Evolutionary conservation across 2,329 filamentous ascomycete genomes (phyloP), one percentile per base, ranked within the genome.

Genomic region (Alternaria tenuissima): DNA sequence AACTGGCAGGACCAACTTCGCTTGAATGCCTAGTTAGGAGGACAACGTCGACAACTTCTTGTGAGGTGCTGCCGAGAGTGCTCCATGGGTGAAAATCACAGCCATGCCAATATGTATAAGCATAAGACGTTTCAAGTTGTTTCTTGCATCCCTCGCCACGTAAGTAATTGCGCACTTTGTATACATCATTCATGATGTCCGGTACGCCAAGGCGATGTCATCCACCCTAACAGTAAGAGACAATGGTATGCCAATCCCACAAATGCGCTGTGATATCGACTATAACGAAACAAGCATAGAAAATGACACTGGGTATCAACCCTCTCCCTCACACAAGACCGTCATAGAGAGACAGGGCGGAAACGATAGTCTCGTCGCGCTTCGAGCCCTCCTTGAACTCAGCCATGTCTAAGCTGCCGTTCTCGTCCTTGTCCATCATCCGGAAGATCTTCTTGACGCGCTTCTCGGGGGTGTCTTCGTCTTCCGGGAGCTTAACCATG

Each of bases 361-460:
- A 98, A 60, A 99, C 95, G 76, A 99, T 99, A 9, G 95, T 99
- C 84, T 98, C 94, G 81, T 99, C 95, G 61, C 94, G 91, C 85
- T 98, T 97, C 84, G 93, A 97, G 70, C 95, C 95, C 82, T 99
- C 95, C 83, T 98, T 98, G 86, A 99, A 99, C 80, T 99, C 95
- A 63, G 94, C 91, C 87, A 97, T 94, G 79, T 98, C 94, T 72
- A 99, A 83, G 76, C 92, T 96, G 71, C 94, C 95, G 78, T 98
- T 98, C 83, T 98, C 94, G 79, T 99, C 95, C 86, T 99, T 99
- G 85, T 99, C 95, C 95, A 99, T 99, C 95, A 98, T 98, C 75
- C 91, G 87, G 86, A 99, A 99, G 80, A 99, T 98, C 86, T 99
- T 99, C 81, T 86, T 89, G 65, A 99, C 95, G 66, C 95, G 91